These are phyloP conservation scores for Linum lewisii DNA, from an alignment of 345 rosid genomes.

Conservation along the genomic window DNA sequence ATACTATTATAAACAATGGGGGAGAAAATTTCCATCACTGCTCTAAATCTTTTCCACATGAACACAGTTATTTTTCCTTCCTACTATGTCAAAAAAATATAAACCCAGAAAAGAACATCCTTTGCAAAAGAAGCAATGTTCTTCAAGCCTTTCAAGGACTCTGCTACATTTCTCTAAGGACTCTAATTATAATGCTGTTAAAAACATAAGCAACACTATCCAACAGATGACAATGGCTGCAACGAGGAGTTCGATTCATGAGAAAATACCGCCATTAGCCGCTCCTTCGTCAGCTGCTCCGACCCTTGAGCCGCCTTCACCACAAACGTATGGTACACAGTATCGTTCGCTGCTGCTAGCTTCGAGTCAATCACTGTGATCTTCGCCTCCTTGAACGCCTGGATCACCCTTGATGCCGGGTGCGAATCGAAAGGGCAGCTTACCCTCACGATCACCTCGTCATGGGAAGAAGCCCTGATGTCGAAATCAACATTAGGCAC, in stretches of 20 bases:
- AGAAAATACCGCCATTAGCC: constrained; percentile 55
- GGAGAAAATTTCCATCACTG: no score
- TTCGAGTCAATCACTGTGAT: constrained; percentile 55
- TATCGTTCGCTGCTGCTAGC: constrained; percentile 48
- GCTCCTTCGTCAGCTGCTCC: constrained; percentile 77
- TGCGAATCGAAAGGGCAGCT: constrained; percentile 71
- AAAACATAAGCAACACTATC: constrained; percentile 29
- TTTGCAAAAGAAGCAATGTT: constrained; percentile 11
- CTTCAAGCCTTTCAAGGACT: constrained; percentile 26
- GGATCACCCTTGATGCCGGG: constrained; percentile 70
- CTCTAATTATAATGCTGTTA: constrained; percentile 19
- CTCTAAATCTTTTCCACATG: background rate
- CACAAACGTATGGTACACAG: constrained; percentile 65
- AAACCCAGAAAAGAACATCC: constrained; percentile 37
- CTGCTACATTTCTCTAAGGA: constrained; percentile 27
- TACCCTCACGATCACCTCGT: constrained; percentile 62
- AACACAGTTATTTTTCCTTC: constrained; percentile 19
- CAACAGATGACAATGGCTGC: constrained; percentile 48
- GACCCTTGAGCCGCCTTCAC: constrained; percentile 60
- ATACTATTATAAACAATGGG: no score
- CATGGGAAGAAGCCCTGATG: constrained; percentile 44
- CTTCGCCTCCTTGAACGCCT: constrained; percentile 60
- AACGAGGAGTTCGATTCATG: constrained; percentile 29
- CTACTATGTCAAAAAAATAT: constrained; percentile 40
- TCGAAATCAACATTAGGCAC: constrained; percentile 40